Base-by-base conservation (phyloP, 2,329 filamentous ascomycete species). In the Pyricularia sp. region DNA sequence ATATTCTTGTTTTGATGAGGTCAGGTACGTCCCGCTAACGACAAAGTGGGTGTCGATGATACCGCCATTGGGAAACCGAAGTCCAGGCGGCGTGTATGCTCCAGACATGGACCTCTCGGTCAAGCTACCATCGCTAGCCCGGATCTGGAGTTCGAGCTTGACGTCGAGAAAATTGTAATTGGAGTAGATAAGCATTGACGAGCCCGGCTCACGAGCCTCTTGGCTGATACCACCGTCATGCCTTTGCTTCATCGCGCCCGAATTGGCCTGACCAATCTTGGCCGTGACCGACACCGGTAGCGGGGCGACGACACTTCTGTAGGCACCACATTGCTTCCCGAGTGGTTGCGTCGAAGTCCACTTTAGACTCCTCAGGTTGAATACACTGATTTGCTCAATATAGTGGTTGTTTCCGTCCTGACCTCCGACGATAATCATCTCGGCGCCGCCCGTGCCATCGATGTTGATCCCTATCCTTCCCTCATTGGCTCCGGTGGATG, bases 91-190 rank as follows among this genome's bases (percentile, higher is more conserved):
- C 9, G 92, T 96, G 67, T 92, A 91, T 6, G 85, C 83, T 22
- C 90, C 89, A 22, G 88, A 87, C 93, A 99, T 97, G 30, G 89
- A 85, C 75, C 90, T 93, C 74, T 99, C 94, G 0, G 86, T 84
- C 64, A 99, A 78, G 0, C 86, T 87, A 33, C 94, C 93, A 73
- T 97, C 93, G 1, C 91, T 85, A 9, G 89, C 81, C 64, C 94
- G 86, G 62, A 99, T 86, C 75, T 97, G 94, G 49, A 99, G 79
- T 75, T 99, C 94, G 28, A 99, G 79, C 74, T 96, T 97, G 69
- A 99, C 94, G 71, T 99, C 93, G 65, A 99, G 76, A 72, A 99
- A 99, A 76, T 99, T 97, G 77, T 99, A 99, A 74, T 99, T 99
- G 28, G 93, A 97, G 75, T 99, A 99, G 60, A 99, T 96, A 67